Conservation (phyloP, 2,329 filamentous ascomycete species). For the Berkeleyomyces basicola region DNA sequence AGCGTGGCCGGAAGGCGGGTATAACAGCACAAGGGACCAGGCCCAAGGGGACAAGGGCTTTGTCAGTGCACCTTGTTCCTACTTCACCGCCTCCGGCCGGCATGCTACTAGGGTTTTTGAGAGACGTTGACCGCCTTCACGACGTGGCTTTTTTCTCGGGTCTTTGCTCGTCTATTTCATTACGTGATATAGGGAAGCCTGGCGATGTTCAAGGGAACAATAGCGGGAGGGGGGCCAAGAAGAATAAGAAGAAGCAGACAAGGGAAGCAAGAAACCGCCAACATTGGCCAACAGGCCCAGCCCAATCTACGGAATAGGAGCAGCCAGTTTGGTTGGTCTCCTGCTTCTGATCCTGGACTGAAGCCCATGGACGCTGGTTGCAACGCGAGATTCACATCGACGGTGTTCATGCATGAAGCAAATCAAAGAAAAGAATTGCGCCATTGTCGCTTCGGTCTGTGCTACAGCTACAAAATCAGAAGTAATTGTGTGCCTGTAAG, state of each 20-base stretch:
- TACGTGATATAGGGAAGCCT: not conserved
- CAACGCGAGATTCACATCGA: not conserved
- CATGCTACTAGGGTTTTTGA: not conserved
- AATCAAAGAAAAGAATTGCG: not conserved
- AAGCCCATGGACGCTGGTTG: too few species aligned
- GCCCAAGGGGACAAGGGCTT: too few species aligned
- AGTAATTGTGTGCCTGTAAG: not conserved
- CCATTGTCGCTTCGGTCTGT: not conserved
- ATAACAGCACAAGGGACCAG: too few species aligned
- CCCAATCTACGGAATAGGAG: too few species aligned
- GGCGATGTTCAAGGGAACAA: not conserved
- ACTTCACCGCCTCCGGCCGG: not conserved
- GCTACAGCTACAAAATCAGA: not conserved
- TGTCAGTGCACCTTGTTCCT: not conserved
- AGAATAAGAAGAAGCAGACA: not conserved
- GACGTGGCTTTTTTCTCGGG: not conserved
- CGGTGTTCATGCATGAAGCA: not conserved
- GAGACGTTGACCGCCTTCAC: not conserved
- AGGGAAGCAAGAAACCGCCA: not conserved
- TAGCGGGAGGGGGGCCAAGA: too few species aligned
- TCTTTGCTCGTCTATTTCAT: not conserved
- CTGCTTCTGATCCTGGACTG: too few species aligned
- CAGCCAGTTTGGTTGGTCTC: too few species aligned
- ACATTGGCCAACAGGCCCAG: too few species aligned
- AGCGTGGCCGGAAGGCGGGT: too few species aligned